phyloP scores from a whole-genome alignment of 805 yeast species.

The Vanderwaltozyma yarrowii region DNA sequence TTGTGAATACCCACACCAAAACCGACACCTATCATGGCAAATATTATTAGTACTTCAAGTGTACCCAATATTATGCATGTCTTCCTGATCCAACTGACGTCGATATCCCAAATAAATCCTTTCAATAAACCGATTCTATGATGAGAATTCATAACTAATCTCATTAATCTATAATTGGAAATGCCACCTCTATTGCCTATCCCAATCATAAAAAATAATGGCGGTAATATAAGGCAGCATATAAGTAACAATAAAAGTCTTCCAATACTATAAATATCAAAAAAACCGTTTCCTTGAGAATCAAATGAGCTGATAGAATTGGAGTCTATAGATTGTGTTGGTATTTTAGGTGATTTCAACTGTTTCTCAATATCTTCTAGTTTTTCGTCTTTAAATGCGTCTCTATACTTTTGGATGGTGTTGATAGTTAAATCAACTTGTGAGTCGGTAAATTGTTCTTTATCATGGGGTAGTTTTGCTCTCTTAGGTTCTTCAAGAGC shows the following conservation, averaged over 20 bases:
- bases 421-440: conserved; percentile 1
- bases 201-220: conserved; percentile 24
- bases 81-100: conserved; percentile 20
- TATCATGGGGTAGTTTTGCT: background rate
- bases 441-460: conserved; percentile 1
- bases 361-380: background rate
- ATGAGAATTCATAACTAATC: conserved; percentile 17
- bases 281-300: conserved; percentile 11
- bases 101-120: conserved; percentile 26
- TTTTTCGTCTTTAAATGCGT: background rate
- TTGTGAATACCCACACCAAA: conserved; percentile 33
- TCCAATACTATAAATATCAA: conserved; percentile 17
- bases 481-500: background rate
- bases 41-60: conserved; percentile 16
- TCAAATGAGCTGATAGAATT: conserved; percentile 18
- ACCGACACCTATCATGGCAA: conserved; percentile 38
- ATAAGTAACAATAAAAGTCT: conserved; percentile 12
- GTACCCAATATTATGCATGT: conserved; percentile 28
- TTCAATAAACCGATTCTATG: conserved; percentile 18
- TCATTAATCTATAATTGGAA: conserved; percentile 18
- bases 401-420: background rate
- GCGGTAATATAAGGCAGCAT: conserved; percentile 19
- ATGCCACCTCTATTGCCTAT: conserved; percentile 13
- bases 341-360: conserved; percentile 2
- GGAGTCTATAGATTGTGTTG: conserved; percentile 15